These are phyloP conservation scores for Saccharomycopsis lassenensis DNA, from an alignment of 805 yeast species.

Conservation along the genomic window DNA sequence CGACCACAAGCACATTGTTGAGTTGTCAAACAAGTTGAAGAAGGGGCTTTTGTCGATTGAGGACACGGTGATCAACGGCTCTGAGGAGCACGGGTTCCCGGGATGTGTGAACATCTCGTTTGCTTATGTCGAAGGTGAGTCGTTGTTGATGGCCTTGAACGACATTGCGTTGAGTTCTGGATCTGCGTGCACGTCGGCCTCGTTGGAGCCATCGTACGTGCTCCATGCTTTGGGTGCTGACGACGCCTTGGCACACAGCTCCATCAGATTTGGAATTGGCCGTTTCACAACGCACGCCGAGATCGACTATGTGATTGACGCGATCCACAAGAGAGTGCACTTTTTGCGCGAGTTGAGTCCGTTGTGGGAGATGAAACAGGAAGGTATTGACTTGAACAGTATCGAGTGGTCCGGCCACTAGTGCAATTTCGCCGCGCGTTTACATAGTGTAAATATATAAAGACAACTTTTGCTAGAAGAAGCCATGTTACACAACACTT, in stretches of 20 bases:
- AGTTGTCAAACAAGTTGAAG: slow-evolving; percentile 62
- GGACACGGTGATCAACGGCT: slow-evolving; percentile 86
- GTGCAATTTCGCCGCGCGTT: too few relatives aligned
- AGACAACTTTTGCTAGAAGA: too few relatives aligned
- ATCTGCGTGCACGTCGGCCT: slow-evolving; percentile 97
- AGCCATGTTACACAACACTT: too few relatives aligned
- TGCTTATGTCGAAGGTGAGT: slow-evolving; percentile 97
- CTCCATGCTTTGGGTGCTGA: slow-evolving; percentile 95
- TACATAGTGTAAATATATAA: too few relatives aligned
- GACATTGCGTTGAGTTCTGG: slow-evolving; percentile 95
- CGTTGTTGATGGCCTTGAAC: slow-evolving; percentile 91
- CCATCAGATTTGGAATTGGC: slow-evolving; percentile 94
- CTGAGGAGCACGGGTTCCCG: slow-evolving; percentile 58
- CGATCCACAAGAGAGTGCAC: slow-evolving; percentile 80
- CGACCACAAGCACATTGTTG: slow-evolving; percentile 60
- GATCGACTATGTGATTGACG: slow-evolving; percentile 84
- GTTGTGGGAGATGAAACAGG: slow-evolving; percentile 98
- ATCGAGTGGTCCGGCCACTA: slow-evolving; percentile 98
- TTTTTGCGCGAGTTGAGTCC: slow-evolving; percentile 90
- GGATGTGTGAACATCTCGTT: slow-evolving; percentile 97
- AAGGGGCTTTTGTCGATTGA: slow-evolving; percentile 69
- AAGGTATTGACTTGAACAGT: slow-evolving; percentile 86
- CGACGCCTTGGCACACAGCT: slow-evolving; percentile 97
- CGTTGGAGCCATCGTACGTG: slow-evolving; percentile 94
- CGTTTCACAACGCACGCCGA: slow-evolving; percentile 95